Conservation (phyloP, 139 green algal genomes). For the Chlorella sorokiniana region DNA sequence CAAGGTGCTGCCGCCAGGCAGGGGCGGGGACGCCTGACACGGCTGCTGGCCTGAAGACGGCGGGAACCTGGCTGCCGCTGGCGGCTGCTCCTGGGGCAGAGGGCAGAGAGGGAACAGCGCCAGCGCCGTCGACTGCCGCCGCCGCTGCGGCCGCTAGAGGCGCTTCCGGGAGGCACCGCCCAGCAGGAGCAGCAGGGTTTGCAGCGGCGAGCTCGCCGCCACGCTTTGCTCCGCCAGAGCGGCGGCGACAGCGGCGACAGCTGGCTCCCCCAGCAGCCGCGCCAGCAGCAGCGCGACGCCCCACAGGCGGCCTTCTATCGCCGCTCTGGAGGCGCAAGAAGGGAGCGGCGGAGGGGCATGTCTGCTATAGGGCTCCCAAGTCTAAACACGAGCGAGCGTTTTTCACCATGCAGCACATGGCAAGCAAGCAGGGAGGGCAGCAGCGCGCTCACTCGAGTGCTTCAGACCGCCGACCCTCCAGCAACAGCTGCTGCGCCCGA, state of each 20-base stretch:
- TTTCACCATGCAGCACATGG: neutral
- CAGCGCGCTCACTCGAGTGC: constrained; percentile 48
- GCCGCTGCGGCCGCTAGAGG: neutral
- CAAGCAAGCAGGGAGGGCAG: neutral
- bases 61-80: neutral
- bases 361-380: neutral
- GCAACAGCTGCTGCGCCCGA: constrained; percentile 64
- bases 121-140: neutral
- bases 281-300: constrained; percentile 73
- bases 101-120: neutral
- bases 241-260: constrained; percentile 39
- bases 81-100: neutral
- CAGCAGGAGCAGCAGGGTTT: constrained; percentile 69
- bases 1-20: constrained; percentile 77
- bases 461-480: constrained; percentile 51
- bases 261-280: constrained; percentile 29
- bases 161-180: constrained; percentile 52
- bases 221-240: constrained; percentile 48
- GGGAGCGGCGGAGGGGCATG: neutral
- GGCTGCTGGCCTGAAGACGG: neutral
- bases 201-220: constrained; percentile 60
- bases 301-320: constrained; percentile 62
- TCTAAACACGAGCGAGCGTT: too few species aligned
- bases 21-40: constrained; percentile 18
- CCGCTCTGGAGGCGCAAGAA: constrained; percentile 33